phyloP scores from a whole-genome alignment of 805 yeast genomes.

The Suhomyces sp. region DNA sequence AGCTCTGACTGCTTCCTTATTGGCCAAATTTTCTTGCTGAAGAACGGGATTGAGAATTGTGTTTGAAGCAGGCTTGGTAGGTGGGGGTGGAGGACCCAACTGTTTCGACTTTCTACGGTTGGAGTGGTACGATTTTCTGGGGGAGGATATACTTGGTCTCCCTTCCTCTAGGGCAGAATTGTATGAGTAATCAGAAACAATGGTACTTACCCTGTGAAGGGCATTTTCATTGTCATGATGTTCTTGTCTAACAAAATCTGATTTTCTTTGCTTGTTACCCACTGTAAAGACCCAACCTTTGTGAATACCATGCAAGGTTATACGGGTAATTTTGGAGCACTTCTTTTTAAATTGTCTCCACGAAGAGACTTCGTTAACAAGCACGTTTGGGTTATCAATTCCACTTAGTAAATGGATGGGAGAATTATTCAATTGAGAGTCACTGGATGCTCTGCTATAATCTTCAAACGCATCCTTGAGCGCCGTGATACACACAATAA shows the following conservation, averaged over 20 bases:
- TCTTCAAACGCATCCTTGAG: constrained; percentile 79
- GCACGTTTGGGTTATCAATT: constrained; percentile 57
- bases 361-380: constrained; percentile 49
- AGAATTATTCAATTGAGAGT: constrained; percentile 66
- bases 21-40: constrained; percentile 8
- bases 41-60: constrained; percentile 22
- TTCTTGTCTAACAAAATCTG: constrained; percentile 25
- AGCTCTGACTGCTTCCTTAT: neutral
- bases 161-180: constrained; percentile 8
- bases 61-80: constrained; percentile 15
- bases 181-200: constrained; percentile 32
- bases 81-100: constrained; percentile 2
- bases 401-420: constrained; percentile 58
- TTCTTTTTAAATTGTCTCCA: constrained; percentile 74
- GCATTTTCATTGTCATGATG: constrained; percentile 24
- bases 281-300: constrained; percentile 24
- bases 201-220: constrained; percentile 38
- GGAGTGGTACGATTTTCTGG: constrained; percentile 6
- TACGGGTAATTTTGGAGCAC: constrained; percentile 35
- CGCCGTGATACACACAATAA: constrained; percentile 73
- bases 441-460: constrained; percentile 61
- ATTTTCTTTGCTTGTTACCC: constrained; percentile 24
- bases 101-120: constrained; percentile 4
- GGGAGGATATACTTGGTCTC: constrained; percentile 13
- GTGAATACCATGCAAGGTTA: constrained; percentile 18